Conservation (phyloP, 805 yeast species). For the Candida mattraensis region DNA sequence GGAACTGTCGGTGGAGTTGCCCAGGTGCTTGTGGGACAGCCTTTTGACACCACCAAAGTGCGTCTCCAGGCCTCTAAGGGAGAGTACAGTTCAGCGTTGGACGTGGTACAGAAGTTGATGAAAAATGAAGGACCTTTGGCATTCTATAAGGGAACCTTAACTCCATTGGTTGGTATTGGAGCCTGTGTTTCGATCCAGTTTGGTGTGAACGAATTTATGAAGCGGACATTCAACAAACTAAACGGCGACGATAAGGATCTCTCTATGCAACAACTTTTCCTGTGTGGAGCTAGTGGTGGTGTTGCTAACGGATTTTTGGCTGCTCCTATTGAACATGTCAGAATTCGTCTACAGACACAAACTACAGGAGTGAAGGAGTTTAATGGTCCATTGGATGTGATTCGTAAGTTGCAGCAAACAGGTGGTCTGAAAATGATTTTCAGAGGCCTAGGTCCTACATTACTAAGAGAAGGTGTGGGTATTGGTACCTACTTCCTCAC, state of each 20-base stretch:
- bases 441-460: constrained; percentile 82
- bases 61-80: constrained; percentile 88
- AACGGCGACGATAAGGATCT: constrained; percentile 46
- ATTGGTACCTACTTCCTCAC: constrained; percentile 86
- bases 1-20: constrained; percentile 97
- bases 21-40: constrained; percentile 94
- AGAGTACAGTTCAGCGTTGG: constrained; percentile 59
- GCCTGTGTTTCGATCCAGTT: constrained; percentile 97
- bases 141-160: constrained; percentile 89
- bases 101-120: constrained; percentile 70
- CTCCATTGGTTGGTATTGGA: constrained; percentile 95
- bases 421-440: constrained; percentile 57
- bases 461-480: constrained; percentile 83
- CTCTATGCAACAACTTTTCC: constrained; percentile 65
- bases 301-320: constrained; percentile 86
- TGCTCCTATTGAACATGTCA: constrained; percentile 90
- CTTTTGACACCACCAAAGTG: constrained; percentile 93
- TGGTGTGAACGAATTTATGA: constrained; percentile 93
- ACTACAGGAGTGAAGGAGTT: constrained; percentile 46
- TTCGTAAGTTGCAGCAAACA: constrained; percentile 51
- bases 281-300: constrained; percentile 91
- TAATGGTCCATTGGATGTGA: constrained; percentile 77
- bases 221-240: constrained; percentile 59
- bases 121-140: constrained; percentile 82
- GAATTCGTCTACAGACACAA: constrained; percentile 92